A percentile compares a stretch with the other conserved stretches of the same genome.
Conservation (phyloP, 1,139 yeast genomes). For the Yarrowia galli region DNA sequence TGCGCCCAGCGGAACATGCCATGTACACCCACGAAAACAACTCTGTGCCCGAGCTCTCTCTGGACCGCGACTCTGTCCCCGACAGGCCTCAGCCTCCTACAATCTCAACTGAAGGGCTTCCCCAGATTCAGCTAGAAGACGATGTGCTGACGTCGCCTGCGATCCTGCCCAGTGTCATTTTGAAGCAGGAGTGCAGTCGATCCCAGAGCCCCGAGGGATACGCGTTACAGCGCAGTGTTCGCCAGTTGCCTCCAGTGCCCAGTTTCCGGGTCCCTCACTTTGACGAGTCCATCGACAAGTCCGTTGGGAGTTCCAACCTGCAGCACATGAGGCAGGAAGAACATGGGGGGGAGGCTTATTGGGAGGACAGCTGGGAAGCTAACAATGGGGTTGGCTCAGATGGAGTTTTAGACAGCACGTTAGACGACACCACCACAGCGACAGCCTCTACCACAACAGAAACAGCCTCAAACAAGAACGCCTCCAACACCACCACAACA, state of each 20-base stretch:
- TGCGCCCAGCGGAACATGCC: slow-evolving; percentile 6
- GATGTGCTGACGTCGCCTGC: slow-evolving; percentile 30
- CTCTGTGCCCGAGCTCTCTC: slow-evolving; percentile 36
- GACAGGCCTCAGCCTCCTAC: neutral
- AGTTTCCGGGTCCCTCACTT: slow-evolving; percentile 6
- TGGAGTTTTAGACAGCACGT: neutral
- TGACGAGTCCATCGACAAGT: neutral
- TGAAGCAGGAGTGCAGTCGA: slow-evolving; percentile 37
- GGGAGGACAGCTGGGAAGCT: neutral
- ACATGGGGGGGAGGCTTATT: neutral
- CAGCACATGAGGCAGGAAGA: slow-evolving; percentile 5
- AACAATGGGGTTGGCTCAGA: neutral
- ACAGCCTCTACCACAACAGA: neutral
- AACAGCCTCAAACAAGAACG: neutral
- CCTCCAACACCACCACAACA: neutral
- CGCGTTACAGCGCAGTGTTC: slow-evolving; percentile 21
- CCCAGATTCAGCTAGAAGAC: neutral
- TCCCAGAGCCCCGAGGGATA: slow-evolving; percentile 38
- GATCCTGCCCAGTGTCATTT: slow-evolving; percentile 27
- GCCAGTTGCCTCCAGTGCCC: slow-evolving; percentile 13
- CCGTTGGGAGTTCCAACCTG: slow-evolving; percentile 14
- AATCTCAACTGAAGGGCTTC: neutral
- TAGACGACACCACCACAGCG: neutral
- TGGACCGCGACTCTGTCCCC: slow-evolving; percentile 12
- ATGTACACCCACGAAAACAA: slow-evolving; percentile 36